Evolutionary conservation across 2,329 filamentous ascomycete genomes (phyloP).

Genomic region (Zymoseptoria ardabiliae): DNA sequence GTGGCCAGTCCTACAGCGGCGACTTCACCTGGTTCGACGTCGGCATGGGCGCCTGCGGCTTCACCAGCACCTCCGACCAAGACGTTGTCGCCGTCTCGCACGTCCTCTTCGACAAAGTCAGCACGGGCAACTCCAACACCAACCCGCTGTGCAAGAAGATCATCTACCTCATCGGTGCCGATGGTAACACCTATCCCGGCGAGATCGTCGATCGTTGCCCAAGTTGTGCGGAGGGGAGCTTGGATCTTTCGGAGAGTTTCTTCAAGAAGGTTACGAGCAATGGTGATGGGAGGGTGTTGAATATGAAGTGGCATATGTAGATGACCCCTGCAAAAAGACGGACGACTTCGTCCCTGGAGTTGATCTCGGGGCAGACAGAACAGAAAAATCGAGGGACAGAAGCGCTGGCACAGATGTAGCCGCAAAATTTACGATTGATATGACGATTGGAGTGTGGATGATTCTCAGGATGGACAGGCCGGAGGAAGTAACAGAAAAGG

Average conservation of each 20-base stretch:
- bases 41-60: slow-evolving; percentile 63
- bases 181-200: slow-evolving; percentile 53
- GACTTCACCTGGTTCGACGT: slow-evolving; percentile 69
- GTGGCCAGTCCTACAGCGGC: slow-evolving; percentile 43
- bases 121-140: slow-evolving; percentile 45
- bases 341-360: neutral
- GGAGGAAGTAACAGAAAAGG: neutral
- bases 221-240: slow-evolving; percentile 50
- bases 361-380: neutral
- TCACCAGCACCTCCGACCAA: slow-evolving; percentile 48
- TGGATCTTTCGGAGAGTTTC: slow-evolving; percentile 51
- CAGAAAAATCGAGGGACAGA: neutral
- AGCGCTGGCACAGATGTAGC: too few relatives aligned
- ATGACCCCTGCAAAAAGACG: neutral
- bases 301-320: slow-evolving; percentile 38
- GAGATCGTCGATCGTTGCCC: slow-evolving; percentile 68
- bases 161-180: slow-evolving; percentile 52
- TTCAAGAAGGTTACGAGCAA: slow-evolving; percentile 31
- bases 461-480: too few relatives aligned
- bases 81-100: slow-evolving; percentile 63
- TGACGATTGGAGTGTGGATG: too few relatives aligned
- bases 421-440: too few relatives aligned
- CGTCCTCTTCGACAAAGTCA: slow-evolving; percentile 52
- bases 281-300: slow-evolving; percentile 31
- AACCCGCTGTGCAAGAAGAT: slow-evolving; percentile 65